Conservation (phyloP, 164 flowering plant genomes). For the Nelumbo lutea region DNA sequence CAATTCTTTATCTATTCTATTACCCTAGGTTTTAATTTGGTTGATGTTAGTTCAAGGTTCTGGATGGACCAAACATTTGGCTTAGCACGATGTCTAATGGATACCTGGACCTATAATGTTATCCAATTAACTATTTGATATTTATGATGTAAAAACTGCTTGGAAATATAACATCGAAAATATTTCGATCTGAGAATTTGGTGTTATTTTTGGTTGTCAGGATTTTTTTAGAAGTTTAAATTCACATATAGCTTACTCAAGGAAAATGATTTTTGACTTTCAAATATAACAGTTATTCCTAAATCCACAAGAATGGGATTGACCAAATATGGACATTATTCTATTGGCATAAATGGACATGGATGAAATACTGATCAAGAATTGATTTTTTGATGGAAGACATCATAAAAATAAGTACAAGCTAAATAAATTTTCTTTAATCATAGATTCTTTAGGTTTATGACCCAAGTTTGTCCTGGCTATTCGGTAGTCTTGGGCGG, state of each 20-base stretch:
- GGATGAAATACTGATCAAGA: neutral
- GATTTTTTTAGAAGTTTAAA: too few relatives aligned
- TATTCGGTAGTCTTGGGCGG: too few relatives aligned
- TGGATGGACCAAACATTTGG: neutral
- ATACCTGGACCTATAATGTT: neutral
- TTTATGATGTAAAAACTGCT: too few relatives aligned
- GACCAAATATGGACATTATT: neutral
- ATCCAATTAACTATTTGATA: too few relatives aligned
- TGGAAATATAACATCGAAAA: too few relatives aligned
- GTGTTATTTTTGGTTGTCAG: neutral
- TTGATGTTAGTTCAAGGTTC: neutral
- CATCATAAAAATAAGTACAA: neutral
- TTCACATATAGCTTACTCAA: neutral
- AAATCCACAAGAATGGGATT: neutral
- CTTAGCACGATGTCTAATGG: neutral
- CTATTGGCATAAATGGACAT: neutral
- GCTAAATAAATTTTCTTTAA: neutral
- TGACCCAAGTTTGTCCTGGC: too few relatives aligned
- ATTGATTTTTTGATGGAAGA: neutral
- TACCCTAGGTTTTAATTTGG: neutral
- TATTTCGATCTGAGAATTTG: neutral
- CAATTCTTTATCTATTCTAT: neutral
- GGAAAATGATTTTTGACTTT: neutral
- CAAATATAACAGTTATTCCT: neutral
- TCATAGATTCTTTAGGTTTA: neutral